Evolutionary conservation across 768 basidiomycete species (phyloP), one percentile per base, ranked within the genome.

Genomic region (Hygrocybe coccinea): DNA sequence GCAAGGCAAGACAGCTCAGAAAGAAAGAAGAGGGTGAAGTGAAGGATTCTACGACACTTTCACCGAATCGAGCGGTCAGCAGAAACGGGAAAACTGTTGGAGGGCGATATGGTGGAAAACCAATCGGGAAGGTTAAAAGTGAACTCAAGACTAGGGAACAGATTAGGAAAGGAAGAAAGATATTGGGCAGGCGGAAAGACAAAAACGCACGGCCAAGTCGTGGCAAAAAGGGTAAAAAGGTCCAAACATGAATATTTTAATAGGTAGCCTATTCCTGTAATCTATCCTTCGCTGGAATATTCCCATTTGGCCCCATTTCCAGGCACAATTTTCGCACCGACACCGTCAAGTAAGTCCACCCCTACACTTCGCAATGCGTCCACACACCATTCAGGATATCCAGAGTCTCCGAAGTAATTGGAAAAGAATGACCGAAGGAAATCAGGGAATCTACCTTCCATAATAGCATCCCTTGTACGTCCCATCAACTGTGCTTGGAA

Each of bases 401-500:
- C 87, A n/a, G 75, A 71, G 54, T 82, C 76, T 6, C 81, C 85
- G 63, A 90, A 95, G 67, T 93, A 95, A 43, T 74, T 72, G 34
- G 75, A 77, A 69, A 95, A 95, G 71, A 94, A 95, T 6, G 70
- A 71, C 51, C 77, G 76, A 25, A 95, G 76, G 66, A 89, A 95
- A 50, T 80, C 75, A 1, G 92, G 93, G 69, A 91, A 95, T 10
- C 73, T 80, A 36, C 85, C 89, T 29, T 79, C 77, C 56, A 92
- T 66, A 61, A 95, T 94, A 2, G 92, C 88, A 61, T 88, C 81
- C 52, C 92, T 78, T 39, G 87, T 89, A 25, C 81, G 76, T n/a
- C 89, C 88, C 89, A 95, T 91, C 9, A 95, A 74, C 59, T 82
- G 84, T 15, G 91, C 91, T 74, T 93, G 89, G 72, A 92, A 93